phyloP scores from a whole-genome alignment of 2,329 filamentous ascomycete genomes.

The Phyllosticta paracitricarpa region DNA sequence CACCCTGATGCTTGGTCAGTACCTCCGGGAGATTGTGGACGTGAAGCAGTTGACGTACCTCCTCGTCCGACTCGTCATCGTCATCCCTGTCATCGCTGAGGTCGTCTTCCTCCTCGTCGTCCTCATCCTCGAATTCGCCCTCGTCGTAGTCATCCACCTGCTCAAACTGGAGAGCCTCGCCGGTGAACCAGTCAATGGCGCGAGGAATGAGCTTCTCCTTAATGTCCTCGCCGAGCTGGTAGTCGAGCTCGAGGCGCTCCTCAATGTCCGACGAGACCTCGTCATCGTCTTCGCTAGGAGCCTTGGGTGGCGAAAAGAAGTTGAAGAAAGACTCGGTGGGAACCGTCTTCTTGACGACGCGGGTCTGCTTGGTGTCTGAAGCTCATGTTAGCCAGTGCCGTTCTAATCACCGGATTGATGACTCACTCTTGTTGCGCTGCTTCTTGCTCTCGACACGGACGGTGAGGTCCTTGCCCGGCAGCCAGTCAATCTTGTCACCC shows the following conservation, averaged over 20 bases:
- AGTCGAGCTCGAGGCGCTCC: constrained; percentile 94
- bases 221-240: constrained; percentile 97
- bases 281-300: constrained; percentile 64
- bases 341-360: constrained; percentile 97
- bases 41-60: constrained; percentile 15
- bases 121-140: constrained; percentile 78
- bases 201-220: constrained; percentile 99
- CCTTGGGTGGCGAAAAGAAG: constrained; percentile 94
- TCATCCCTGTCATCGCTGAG: constrained; percentile 72
- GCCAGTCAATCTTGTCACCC: constrained; percentile 97
- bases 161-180: constrained; percentile 93
- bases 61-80: constrained; percentile 43
- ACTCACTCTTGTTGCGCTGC: constrained; percentile 97
- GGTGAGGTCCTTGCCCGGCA: constrained; percentile 83
- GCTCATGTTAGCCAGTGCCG: constrained; percentile 19
- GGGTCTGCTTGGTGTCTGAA: constrained; percentile 96
- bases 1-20: constrained; percentile 21
- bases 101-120: constrained; percentile 86
- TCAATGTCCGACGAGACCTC: constrained; percentile 85
- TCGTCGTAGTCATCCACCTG: constrained; percentile 79
- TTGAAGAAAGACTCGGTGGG: constrained; percentile 96
- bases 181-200: constrained; percentile 98
- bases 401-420: constrained; percentile 93
- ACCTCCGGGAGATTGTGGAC: neutral
- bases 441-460: constrained; percentile 98